These are phyloP conservation scores for Corymbia maculata DNA, from an alignment of 345 rosid genomes.

Conservation along the genomic window DNA sequence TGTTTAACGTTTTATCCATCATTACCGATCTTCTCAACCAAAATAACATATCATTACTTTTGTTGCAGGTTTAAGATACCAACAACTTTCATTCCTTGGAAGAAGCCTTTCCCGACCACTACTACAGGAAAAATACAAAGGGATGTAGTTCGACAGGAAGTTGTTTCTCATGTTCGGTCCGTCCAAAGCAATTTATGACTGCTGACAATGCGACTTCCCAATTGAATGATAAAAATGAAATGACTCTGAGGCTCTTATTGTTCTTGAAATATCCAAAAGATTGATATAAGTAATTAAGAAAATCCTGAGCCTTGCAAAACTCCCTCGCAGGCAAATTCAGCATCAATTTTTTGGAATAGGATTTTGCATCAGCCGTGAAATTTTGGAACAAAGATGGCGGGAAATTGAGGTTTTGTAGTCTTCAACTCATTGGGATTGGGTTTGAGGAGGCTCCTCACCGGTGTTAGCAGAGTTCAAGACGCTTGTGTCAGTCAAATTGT, in stretches of 20 bases:
- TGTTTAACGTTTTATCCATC: neutral
- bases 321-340: neutral
- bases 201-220: neutral
- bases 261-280: neutral
- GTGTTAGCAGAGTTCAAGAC: too few species aligned
- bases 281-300: neutral
- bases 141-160: slow-evolving; percentile 48
- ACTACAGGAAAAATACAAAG: slow-evolving; percentile 63
- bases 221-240: neutral
- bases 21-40: neutral
- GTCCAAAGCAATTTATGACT: slow-evolving; percentile 47
- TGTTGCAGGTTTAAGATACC: slow-evolving; percentile 73
- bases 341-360: neutral
- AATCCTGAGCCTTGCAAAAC: neutral
- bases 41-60: neutral
- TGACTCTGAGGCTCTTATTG: neutral
- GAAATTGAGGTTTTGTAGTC: neutral
- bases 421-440: too few species aligned
- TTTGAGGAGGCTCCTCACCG: too few species aligned
- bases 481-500: too few species aligned
- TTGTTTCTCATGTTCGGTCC: slow-evolving; percentile 22
- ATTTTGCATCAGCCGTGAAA: neutral
- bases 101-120: slow-evolving; percentile 57
- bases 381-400: neutral
- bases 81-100: slow-evolving; percentile 51